Evolutionary conservation across 169 alveolate genomes (phyloP), one percentile per base, ranked within the genome.

Genomic region (Perkinsus marinus): DNA sequence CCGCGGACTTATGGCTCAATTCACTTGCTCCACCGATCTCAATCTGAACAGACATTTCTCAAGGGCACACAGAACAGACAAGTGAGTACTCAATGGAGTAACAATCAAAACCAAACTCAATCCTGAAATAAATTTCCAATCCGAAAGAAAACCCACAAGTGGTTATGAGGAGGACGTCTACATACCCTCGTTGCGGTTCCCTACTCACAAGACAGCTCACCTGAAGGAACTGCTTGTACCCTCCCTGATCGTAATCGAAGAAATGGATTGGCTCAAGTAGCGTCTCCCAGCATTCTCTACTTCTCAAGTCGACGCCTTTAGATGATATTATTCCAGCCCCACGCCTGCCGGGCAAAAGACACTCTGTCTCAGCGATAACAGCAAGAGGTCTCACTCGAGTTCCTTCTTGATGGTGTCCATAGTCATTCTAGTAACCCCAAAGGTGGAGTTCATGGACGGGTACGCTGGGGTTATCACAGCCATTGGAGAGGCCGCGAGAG

Each of bases 401-500:
- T 98, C 99, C 90, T 96, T 98, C 34, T 97, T 94, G 94, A 98
- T 92, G 39, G 97, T 97, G 91, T 96, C 93, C 94, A 96, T 96
- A 34, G 99, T 97, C 41, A 98, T 96, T 90, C 94, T 94, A 0
- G 99, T 97, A 39, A 98, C 98, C 92, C 96, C 96, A 90, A 96
- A 97, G 90, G 99, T 98, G 17, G 99, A 96, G 93, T 98, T 98
- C 97, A 97, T 97, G 30, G 98, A 95, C 6, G 99, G 99, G 94
- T 96, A 97, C 6, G 99, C 99, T 19, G 99, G 99, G 6, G 99
- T 98, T 90, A 98, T 96, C 43, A 98, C 97, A 39, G 99, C 98
- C 98, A 98, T 97, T 26, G 96, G 95, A 92, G 94, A 91, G 0
- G 34, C 79, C 5, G 79, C 5, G 37, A 30, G 30, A 30, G 22